Conservation (phyloP, 1,139 yeast genomes). For the Geotrichum bryndzae region DNA sequence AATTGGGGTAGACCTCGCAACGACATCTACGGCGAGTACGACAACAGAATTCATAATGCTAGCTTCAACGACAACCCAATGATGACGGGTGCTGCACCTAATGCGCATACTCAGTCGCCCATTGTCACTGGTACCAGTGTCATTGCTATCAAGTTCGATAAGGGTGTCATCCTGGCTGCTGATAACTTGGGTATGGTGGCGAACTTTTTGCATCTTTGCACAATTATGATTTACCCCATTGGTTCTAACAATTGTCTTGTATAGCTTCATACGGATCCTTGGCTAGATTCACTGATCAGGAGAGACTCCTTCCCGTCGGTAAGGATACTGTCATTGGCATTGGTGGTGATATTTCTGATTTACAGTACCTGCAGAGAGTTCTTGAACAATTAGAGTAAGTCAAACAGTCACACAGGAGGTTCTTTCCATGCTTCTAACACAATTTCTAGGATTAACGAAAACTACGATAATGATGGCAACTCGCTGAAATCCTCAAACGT, state of each 20-base stretch:
- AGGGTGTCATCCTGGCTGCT: conserved; percentile 91
- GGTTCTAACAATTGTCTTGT: background rate
- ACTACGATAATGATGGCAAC: conserved; percentile 77
- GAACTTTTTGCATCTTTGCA: background rate
- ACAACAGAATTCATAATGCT: conserved; percentile 65
- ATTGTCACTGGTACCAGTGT: conserved; percentile 96
- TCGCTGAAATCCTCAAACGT: conserved; percentile 76
- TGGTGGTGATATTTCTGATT: conserved; percentile 91
- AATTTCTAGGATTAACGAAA: conserved; percentile 50
- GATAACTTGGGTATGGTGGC: conserved; percentile 64
- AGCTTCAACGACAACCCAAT: conserved; percentile 21
- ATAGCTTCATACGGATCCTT: conserved; percentile 77
- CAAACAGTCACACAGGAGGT: background rate
- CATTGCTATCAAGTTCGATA: conserved; percentile 79
- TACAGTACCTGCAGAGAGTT: conserved; percentile 72
- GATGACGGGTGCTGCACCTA: conserved; percentile 44
- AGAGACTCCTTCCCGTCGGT: conserved; percentile 81
- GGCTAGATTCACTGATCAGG: conserved; percentile 77
- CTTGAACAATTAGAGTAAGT: conserved; percentile 63
- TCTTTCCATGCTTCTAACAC: conserved; percentile 20
- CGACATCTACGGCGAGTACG: conserved; percentile 74
- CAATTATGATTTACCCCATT: background rate
- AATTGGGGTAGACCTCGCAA: conserved; percentile 94
- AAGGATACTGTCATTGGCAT: conserved; percentile 82
- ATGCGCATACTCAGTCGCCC: conserved; percentile 86